Evolutionary conservation across 805 yeast genomes (phyloP), one percentile per base, ranked within the genome.

Genomic region (Starmerella floris): DNA sequence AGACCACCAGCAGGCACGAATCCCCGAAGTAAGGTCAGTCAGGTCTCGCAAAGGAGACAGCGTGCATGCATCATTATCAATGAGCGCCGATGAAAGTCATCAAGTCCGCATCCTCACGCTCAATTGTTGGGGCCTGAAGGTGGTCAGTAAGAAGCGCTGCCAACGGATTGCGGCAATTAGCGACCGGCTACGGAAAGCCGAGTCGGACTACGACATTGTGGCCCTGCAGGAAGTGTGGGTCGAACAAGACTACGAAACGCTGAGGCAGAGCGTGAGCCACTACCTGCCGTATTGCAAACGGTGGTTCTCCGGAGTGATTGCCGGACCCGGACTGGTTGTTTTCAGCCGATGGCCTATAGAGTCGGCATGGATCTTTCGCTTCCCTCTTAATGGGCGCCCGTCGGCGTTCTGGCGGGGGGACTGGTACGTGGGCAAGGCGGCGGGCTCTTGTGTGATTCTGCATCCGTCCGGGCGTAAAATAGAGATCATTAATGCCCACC

Each of bases 171-270:
- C 54, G 15, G 94, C 84, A 2, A 81, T 91, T 26, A 94, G 93
- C 0, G 70, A 76, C 36, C 62, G 70, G 41, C 59, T 88, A 3
- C 60, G 40, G 0, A 55, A 56, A 2, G 56, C 62, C 2, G 63
- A 66, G 15, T 62, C 68, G 17, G 36, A 44, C 20, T 84, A 81
- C 61, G 95, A 91, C 61, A 70, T 91, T 11, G 73, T 91, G 5
- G 95, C 95, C 1, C 65, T 91, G n/a, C 98, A 91, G 59, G 98
- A 91, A 57, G 70, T 91, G 11, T 91, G 98, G 98, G 78, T 79
- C 31, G 70, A 76, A 49, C 76, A 72, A 37, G 98, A 91, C 59
- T 87, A 87, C 87, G 70, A 73, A 1, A 73, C 74, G 48, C 61
- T 91, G 19, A 67, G 68, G 16, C 46, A 50, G 2, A 59, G 57